Evolutionary conservation across 129 eudicot genomes (phyloP), one percentile per base, ranked within the genome.

Genomic region (Escallonia herrerae): DNA sequence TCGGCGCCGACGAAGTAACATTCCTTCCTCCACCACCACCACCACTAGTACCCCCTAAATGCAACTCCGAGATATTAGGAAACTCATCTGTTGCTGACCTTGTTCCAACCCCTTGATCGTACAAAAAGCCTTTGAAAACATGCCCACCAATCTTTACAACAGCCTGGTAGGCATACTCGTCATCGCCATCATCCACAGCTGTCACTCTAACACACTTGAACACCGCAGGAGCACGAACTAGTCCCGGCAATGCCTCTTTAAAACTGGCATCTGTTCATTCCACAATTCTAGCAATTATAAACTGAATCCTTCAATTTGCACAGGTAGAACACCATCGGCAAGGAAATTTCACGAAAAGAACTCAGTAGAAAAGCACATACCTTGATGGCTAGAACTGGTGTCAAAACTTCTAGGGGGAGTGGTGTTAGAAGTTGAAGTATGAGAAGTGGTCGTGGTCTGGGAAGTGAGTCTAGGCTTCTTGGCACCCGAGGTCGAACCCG

Each of bases 161-260:
- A 2, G 97, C 97, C 51, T 91, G 96, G 68, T 91, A 91, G 5
- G 97, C 97, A 50, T 80, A 91, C 41, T 91, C 97, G 51, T 83
- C 89, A 12, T 91, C 90, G 3, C 96, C 97, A 38, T 91, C 96
- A n/a, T 91, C 97, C 3, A 91, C 71, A 0, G 97, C 80, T 6
- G 97, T 91, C 15, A 91, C 96, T 54, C 83, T 55, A 49, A 91
- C 95, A 60, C 96, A 91, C 79, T 87, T 91, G 77, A 91, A 91
- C 74, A 85, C 88, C 5, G 97, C 97, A 54, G 89, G 96, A 7
- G 97, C 96, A 33, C 84, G 82, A 9, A 87, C 86, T 81, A 87
- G 97, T 3, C 81, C 82, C 45, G 97, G 97, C 67, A 91, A 81
- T 51, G 85, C 57, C 66, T 79, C 89, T 76, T 81, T 91, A 11